phyloP scores from a whole-genome alignment of 108 stramenopile species.

The Conticribra weissflogii region DNA sequence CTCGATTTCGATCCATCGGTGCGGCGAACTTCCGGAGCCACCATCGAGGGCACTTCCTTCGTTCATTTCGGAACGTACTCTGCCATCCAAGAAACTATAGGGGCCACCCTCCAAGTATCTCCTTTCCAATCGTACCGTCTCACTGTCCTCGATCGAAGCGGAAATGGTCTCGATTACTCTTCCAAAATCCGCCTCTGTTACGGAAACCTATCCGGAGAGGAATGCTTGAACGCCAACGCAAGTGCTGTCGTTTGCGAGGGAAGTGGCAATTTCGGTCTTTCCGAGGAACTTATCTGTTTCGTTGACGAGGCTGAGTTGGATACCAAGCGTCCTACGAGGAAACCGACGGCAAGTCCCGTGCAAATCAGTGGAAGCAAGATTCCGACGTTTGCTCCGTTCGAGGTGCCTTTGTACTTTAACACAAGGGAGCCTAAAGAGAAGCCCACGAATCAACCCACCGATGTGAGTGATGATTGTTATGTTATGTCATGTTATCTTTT shows the following conservation, averaged over 20 bases:
- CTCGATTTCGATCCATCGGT: conserved; percentile 19
- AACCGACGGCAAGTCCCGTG: conserved; percentile 4
- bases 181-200: conserved; percentile 35
- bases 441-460: background rate
- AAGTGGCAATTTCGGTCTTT: background rate
- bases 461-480: no score
- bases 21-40: background rate
- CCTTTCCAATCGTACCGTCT: conserved; percentile 25
- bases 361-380: background rate
- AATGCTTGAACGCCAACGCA: conserved; percentile 12
- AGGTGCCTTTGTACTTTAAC: conserved; percentile 14
- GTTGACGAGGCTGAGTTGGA: conserved; percentile 4
- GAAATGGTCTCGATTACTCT: conserved; percentile 2
- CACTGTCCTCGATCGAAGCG: conserved; percentile 22
- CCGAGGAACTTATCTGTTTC: conserved; percentile 9
- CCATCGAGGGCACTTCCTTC: conserved; percentile 23
- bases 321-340: background rate
- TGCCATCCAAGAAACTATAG: background rate
- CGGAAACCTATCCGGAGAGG: conserved; percentile 10
- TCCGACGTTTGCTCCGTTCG: conserved; percentile 24
- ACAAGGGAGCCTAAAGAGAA: background rate
- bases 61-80: conserved; percentile 30
- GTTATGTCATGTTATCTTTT: no score
- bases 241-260: conserved; percentile 29
- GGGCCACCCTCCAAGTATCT: conserved; percentile 5